Evolutionary conservation across 2,329 filamentous ascomycete species (phyloP).

Genomic region (Colletotrichum liaoningense): DNA sequence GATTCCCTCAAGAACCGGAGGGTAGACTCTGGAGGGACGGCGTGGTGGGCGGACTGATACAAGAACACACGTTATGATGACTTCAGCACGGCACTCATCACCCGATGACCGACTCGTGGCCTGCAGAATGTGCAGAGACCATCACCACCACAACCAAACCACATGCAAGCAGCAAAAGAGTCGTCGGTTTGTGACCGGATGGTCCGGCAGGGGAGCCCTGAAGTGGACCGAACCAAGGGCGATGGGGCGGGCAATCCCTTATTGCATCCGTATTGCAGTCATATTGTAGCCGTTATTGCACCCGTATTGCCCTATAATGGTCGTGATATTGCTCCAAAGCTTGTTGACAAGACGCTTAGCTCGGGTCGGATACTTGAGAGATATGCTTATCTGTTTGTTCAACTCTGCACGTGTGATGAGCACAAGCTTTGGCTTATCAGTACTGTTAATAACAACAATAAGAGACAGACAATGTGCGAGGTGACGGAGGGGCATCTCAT

Average conservation of each 20-base stretch:
- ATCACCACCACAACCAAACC: not conserved
- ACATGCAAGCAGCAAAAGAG: not conserved
- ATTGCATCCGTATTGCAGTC: conserved; percentile 7
- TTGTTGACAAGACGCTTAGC: conserved; percentile 2
- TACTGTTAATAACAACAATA: not conserved
- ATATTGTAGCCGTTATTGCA: not conserved
- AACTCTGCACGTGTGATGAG: not conserved
- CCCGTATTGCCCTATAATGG: conserved; percentile 6
- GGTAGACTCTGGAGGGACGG: not conserved
- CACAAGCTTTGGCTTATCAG: not conserved
- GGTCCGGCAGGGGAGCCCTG: not conserved
- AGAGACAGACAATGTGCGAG: not conserved
- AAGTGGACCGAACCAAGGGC: not conserved
- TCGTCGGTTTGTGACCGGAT: not conserved
- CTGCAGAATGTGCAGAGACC: conserved; percentile 7
- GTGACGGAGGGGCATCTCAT: not conserved
- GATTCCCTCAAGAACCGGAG: not conserved
- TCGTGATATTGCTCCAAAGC: not conserved
- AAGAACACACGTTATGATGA: not conserved
- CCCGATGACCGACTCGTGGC: conserved; percentile 18
- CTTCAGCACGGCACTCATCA: not conserved
- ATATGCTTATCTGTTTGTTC: conserved; percentile 7
- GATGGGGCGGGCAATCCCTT: not conserved
- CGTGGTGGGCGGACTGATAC: not conserved
- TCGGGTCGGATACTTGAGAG: conserved; percentile 2